Conservation (phyloP, 495 filamentous ascomycete genomes). For the Podospora sp. region DNA sequence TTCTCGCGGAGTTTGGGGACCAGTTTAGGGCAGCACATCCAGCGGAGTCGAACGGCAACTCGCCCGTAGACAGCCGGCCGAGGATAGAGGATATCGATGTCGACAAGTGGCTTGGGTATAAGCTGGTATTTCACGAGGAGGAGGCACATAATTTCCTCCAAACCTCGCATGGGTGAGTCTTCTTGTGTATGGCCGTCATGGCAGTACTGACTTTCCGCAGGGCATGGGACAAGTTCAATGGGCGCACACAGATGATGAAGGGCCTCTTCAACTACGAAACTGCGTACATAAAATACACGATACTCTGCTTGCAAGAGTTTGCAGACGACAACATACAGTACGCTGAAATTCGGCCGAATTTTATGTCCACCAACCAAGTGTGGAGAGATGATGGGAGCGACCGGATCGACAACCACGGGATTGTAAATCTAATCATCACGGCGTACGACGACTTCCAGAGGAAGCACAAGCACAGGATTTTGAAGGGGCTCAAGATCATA, state of each 20-base stretch:
- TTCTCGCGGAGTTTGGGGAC: conserved; percentile 30
- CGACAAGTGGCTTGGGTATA: conserved; percentile 50
- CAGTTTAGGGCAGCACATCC: conserved; percentile 14
- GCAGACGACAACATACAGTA: conserved; percentile 59
- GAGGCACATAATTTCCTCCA: conserved; percentile 47
- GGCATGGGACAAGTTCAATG: conserved; percentile 58
- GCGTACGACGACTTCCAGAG: conserved; percentile 50
- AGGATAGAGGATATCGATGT: conserved; percentile 6
- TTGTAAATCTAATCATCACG: conserved; percentile 54
- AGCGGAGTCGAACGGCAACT: background rate
- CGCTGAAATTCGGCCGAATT: conserved; percentile 60
- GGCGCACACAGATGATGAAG: conserved; percentile 62
- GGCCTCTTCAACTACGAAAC: conserved; percentile 60
- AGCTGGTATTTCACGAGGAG: conserved; percentile 53
- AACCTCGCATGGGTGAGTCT: conserved; percentile 42
- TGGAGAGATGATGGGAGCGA: conserved; percentile 46
- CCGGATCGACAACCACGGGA: conserved; percentile 49
- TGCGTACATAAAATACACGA: conserved; percentile 53
- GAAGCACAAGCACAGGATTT: conserved; percentile 26
- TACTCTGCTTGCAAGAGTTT: conserved; percentile 51
- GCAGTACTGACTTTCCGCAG: conserved; percentile 31
- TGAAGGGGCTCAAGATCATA: conserved; percentile 55
- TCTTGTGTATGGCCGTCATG: background rate
- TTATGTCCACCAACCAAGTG: conserved; percentile 58
- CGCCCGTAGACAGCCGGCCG: background rate